Base-by-base conservation (phyloP, 1,139 yeast species). In the Zygosaccharomyces pseudobailii region DNA sequence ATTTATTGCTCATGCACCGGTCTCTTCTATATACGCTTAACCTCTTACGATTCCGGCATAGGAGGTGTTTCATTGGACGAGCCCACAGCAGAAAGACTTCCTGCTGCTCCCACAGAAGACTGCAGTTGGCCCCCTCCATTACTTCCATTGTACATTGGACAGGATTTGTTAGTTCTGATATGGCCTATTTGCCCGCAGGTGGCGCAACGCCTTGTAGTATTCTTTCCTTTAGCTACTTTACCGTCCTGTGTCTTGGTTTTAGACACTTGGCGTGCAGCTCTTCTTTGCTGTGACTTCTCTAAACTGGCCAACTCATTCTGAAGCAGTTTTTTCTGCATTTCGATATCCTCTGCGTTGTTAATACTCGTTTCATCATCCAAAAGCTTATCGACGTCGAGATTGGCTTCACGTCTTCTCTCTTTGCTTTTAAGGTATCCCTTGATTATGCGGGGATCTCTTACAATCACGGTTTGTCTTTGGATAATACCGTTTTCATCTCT, bases 161-260 rank as follows among this genome's bases (percentile, higher is more conserved):
- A 90, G 0, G 87, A 71, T 46, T 79, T 74, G 66, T 88, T 89
- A 7, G 97, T 90, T 62, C 95, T 76, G 54, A 90, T 92, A 66
- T 92, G 98, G 0, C 97, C 98, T 58, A 86, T 77, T 3, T 92
- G 95, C 24, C 97, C 97, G 74, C 97, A 92, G 2, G 95, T 85
- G 4, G 95, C 89, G 70, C 97, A 92, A 61, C 88, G 78, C 63
- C 97, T 74, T 6, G 87, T 83, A 1, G 87, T 87, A 47, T 89
- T 81, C 62, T 87, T 87, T n/a, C 54, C 51, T 36, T 58, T 59
- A 2, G 55, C 34, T 13, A 50, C 54, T 45, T 55, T 56, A 23
- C 57, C 56, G 21, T 54, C 62, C 22, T 49, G 50, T 21, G 48
- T 45, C 52, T 50, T 57, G 40, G 47, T 55, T 52, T 83, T 84